These are phyloP conservation scores for Exidia glandulosa DNA, from an alignment of 768 basidiomycete genomes.

Conservation along the genomic window DNA sequence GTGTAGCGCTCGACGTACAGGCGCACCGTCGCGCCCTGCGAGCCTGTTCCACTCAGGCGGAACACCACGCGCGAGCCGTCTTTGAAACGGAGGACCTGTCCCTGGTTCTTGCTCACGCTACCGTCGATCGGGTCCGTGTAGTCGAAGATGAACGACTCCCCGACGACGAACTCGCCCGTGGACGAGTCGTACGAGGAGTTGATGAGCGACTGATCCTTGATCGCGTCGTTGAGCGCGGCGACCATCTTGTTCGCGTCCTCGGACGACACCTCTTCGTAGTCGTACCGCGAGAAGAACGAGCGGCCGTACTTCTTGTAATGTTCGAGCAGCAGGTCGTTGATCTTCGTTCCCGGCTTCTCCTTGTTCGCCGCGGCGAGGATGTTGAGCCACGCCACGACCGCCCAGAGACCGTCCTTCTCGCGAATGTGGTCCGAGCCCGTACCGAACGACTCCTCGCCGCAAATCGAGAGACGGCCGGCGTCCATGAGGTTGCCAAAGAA, in stretches of 20 bases:
- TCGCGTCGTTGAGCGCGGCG: slow-evolving; percentile 54
- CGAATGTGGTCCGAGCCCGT: slow-evolving; percentile 99
- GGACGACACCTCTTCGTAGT: slow-evolving; percentile 95
- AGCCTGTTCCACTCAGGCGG: slow-evolving; percentile 92
- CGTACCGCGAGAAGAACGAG: slow-evolving; percentile 97
- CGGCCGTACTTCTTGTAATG: slow-evolving; percentile 93
- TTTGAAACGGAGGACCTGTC: slow-evolving; percentile 81
- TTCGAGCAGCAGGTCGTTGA: slow-evolving; percentile 79
- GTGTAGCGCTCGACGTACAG: slow-evolving; percentile 91
- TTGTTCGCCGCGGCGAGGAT: slow-evolving; percentile 86
- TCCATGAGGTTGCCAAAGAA: slow-evolving; percentile 99
- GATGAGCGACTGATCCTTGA: slow-evolving; percentile 56
- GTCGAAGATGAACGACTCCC: slow-evolving; percentile 73
- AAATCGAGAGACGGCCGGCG: slow-evolving; percentile 93
- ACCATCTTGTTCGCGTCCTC: slow-evolving; percentile 85
- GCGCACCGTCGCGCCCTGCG: slow-evolving; percentile 90
- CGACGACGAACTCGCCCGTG: slow-evolving; percentile 65
- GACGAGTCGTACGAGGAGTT: slow-evolving; percentile 56
- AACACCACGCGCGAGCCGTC: slow-evolving; percentile 95
- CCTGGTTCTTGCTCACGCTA: slow-evolving; percentile 89
- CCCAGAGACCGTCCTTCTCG: slow-evolving; percentile 99
- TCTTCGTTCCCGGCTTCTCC: slow-evolving; percentile 65
- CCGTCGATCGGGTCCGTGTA: slow-evolving; percentile 99
- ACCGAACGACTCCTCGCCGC: slow-evolving; percentile 98
- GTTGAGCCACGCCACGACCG: slow-evolving; percentile 96